Evolutionary conservation across 495 filamentous ascomycete genomes (phyloP).

Genomic region (Parachaetomium inaequale): DNA sequence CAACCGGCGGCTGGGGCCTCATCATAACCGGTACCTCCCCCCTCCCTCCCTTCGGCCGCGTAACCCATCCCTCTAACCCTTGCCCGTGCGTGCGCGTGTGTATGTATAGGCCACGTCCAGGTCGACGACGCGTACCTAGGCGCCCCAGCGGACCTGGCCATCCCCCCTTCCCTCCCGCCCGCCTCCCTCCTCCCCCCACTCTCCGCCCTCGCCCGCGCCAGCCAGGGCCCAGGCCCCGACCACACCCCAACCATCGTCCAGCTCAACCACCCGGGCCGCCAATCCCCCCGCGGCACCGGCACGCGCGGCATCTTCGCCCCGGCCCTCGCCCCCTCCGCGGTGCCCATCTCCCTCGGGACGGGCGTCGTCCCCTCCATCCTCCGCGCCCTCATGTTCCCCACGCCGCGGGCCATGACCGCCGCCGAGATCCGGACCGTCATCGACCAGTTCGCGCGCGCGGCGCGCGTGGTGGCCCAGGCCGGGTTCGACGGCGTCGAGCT

Average conservation of each 20-base stretch:
- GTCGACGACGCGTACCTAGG: slow-evolving; percentile 54
- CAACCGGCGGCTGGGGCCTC: slow-evolving; percentile 51
- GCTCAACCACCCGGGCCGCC: slow-evolving; percentile 57
- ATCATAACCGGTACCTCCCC: slow-evolving; percentile 21
- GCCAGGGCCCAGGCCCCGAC: slow-evolving; percentile 26
- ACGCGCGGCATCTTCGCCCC: slow-evolving; percentile 43
- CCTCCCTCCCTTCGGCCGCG: neutral
- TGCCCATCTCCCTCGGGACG: slow-evolving; percentile 37
- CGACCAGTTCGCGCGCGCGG: slow-evolving; percentile 53
- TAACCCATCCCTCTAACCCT: neutral
- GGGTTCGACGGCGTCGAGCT: slow-evolving; percentile 78
- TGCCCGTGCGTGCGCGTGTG: too few species aligned
- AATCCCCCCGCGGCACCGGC: slow-evolving; percentile 48
- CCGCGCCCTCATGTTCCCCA: slow-evolving; percentile 54
- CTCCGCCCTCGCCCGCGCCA: slow-evolving; percentile 46
- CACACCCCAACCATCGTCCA: slow-evolving; percentile 51
- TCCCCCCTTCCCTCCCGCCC: slow-evolving; percentile 33
- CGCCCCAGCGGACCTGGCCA: slow-evolving; percentile 39
- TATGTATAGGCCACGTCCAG: slow-evolving; percentile 51
- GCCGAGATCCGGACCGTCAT: slow-evolving; percentile 55
- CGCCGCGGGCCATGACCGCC: slow-evolving; percentile 52
- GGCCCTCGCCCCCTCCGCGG: slow-evolving; percentile 49
- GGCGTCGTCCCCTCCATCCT: slow-evolving; percentile 49
- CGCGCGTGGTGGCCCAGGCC: slow-evolving; percentile 57
- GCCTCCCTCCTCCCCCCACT: slow-evolving; percentile 37